Evolutionary conservation across 306 rosid genomes (phyloP).

Genomic region (Nissolia schottii): DNA sequence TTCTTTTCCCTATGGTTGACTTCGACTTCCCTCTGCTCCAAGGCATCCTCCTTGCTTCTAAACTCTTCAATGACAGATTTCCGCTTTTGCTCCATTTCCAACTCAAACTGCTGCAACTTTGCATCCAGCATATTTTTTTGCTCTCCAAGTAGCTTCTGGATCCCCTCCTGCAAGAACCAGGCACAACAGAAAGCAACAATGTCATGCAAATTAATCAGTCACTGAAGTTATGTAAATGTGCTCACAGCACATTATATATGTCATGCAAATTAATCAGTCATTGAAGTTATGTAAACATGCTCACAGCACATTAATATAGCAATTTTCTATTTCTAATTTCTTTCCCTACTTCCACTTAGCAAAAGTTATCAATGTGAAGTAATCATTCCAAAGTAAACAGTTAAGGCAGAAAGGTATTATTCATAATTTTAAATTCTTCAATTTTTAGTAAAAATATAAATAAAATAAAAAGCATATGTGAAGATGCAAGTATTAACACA

Average conservation of each 20-base stretch:
- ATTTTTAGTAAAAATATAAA: neutral
- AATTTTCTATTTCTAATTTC: neutral
- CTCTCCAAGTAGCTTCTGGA: constrained; percentile 57
- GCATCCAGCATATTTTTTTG: constrained; percentile 46
- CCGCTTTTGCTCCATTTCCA: constrained; percentile 59
- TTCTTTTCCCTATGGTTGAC: constrained; percentile 64
- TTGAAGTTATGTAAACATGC: neutral
- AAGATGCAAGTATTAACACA: neutral
- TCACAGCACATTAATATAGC: neutral
- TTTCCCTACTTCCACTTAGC: neutral
- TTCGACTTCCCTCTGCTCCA: constrained; percentile 64
- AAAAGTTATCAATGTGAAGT: neutral
- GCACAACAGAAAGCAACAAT: constrained; percentile 17
- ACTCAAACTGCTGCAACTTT: constrained; percentile 55
- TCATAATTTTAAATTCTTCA: neutral
- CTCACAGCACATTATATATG: neutral
- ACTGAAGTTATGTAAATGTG: neutral
- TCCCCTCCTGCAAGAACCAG: constrained; percentile 56
- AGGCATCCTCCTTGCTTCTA: constrained; percentile 33
- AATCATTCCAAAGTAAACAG: neutral
- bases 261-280: neutral
- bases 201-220: neutral
- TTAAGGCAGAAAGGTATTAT: neutral
- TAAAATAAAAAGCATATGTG: neutral
- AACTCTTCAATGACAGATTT: constrained; percentile 51